Conservation (phyloP, 495 filamentous ascomycete species). For the Lepidopterella palustris region DNA sequence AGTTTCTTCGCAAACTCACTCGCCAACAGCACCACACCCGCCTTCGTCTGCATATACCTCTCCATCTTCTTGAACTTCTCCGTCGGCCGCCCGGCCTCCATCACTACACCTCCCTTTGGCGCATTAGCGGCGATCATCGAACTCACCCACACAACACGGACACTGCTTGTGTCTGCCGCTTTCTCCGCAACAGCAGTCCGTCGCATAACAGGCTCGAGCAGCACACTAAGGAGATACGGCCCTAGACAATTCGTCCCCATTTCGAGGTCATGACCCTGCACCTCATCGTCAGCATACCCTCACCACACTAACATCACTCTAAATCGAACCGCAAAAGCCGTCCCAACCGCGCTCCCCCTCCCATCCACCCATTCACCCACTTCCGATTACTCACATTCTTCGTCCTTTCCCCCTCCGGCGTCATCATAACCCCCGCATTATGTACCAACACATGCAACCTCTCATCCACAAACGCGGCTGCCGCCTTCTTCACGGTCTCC, state of each 20-base stretch:
- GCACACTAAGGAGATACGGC: slow-evolving; percentile 11
- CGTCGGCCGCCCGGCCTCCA: neutral
- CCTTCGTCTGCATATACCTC: slow-evolving; percentile 20
- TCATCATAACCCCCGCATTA: slow-evolving; percentile 44
- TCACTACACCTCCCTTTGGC: slow-evolving; percentile 13
- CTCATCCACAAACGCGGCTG: slow-evolving; percentile 39
- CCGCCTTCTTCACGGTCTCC: slow-evolving; percentile 40
- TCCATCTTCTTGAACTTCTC: slow-evolving; percentile 11
- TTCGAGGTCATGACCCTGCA: slow-evolving; percentile 15
- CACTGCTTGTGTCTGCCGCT: neutral
- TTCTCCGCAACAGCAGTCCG: neutral
- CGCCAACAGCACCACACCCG: slow-evolving; percentile 11
- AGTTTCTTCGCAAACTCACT: slow-evolving; percentile 8
- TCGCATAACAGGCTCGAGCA: slow-evolving; percentile 10
- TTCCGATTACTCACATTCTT: neutral
- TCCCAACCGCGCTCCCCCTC: too few relatives aligned
- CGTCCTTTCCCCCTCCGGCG: slow-evolving; percentile 35
- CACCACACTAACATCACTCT: too few relatives aligned
- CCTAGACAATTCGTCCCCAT: slow-evolving; percentile 17
- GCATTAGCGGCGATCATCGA: slow-evolving; percentile 1
- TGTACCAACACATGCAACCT: slow-evolving; percentile 49
- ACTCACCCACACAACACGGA: slow-evolving; percentile 17
- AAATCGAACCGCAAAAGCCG: too few relatives aligned
- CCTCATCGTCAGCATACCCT: neutral
- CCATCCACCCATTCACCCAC: too few relatives aligned